Evolutionary conservation across 371 early-diverging fungal species (phyloP), one percentile per base, ranked within the genome.

Genomic region (Vavraia culicis): DNA sequence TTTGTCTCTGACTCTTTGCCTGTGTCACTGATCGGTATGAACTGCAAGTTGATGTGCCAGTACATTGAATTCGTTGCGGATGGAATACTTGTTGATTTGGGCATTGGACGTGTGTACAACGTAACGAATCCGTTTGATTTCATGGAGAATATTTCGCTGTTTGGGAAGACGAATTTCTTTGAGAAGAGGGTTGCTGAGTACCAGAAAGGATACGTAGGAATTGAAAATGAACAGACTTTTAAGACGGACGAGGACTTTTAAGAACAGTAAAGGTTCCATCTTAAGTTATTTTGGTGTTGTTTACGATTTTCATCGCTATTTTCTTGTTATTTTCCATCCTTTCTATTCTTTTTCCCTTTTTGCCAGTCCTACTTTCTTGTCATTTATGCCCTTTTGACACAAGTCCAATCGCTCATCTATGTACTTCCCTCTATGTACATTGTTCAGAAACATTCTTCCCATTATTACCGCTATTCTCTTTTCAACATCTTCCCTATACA

Each of bases 1-100:
- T 96, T 94, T 75, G 67, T 90, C 51, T 81, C 84, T 1, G 91
- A 88, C 47, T 79, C 91, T 14, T 71, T 96, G 32, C 91, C 93
- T 20, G 83, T 83, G 21, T 76, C 76, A 53, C 72, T 96, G 36
- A 94, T 96, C 61, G 98, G 98, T 46, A 94, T 96, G 91, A 96
- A 96, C 67, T 68, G 82, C 50, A 73, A 69, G 36, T 73, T 90
- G 36, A 96, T 96, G 98, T 78, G 79, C 56, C 78, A 79, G 72
- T 96, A 96, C 73, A 93, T 96, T 63, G 93, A 93, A 72, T 96
- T 90, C 73, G 95, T 94, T 1, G 95, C 98, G 10, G 93, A 96
- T 66, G 74, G 88, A 46, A 72, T 96, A 23, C 69, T 94, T 42
- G 81, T 86, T 15, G 78, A 83, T n/a, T 76, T 96, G 22, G 88